Conservation (phyloP, 2,329 filamentous ascomycete species). For the Fusarium mexicanum region DNA sequence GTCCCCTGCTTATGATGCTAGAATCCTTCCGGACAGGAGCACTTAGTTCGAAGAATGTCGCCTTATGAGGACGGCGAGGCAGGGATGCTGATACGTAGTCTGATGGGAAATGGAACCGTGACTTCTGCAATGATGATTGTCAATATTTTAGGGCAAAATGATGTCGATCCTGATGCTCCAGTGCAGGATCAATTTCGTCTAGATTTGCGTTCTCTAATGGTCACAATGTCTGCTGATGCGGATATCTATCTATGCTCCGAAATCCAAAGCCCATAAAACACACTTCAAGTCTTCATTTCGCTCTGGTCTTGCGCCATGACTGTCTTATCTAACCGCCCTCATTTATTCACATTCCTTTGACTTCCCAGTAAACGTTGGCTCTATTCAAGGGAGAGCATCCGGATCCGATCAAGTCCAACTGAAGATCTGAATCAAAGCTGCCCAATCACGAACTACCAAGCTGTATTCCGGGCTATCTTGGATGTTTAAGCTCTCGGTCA, state of each 20-base stretch:
- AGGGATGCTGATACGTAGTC: background rate
- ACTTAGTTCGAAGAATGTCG: background rate
- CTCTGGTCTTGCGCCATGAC: background rate
- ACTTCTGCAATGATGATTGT: background rate
- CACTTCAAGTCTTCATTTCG: background rate
- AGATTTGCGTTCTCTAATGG: background rate
- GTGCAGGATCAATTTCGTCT: background rate
- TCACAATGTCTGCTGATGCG: background rate
- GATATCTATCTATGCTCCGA: background rate
- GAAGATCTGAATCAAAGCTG: background rate
- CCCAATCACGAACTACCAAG: background rate
- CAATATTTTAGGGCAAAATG: background rate
- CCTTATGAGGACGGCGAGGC: background rate
- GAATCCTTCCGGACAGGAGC: background rate
- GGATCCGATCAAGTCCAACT: background rate
- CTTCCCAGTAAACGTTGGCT: background rate
- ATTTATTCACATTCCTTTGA: background rate
- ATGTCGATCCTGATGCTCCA: background rate
- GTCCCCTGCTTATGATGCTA: background rate
- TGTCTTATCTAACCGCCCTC: background rate
- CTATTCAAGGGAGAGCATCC: background rate
- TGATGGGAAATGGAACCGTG: background rate
- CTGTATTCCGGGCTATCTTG: background rate
- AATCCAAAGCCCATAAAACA: background rate
- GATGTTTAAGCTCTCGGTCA: background rate